These are phyloP conservation scores for Pseudotulostoma volvatum DNA, from an alignment of 495 filamentous ascomycete species.

Conservation along the genomic window DNA sequence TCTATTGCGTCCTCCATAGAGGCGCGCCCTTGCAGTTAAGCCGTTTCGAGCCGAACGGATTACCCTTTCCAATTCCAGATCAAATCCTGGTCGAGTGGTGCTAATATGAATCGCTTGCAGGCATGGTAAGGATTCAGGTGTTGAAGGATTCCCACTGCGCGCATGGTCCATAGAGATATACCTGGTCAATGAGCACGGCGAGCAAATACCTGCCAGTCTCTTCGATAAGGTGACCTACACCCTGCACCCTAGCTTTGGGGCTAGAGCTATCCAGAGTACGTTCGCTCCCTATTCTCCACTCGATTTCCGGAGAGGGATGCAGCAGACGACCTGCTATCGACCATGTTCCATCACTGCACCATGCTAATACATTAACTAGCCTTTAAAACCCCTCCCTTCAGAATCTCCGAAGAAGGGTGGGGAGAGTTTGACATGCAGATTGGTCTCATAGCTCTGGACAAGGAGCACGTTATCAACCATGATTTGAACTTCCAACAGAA, in stretches of 20 bases:
- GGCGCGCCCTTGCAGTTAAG: conserved; percentile 6
- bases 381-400: conserved; percentile 71
- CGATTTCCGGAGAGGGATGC: not conserved
- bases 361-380: conserved; percentile 27
- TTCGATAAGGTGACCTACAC: conserved; percentile 88
- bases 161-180: conserved; percentile 46
- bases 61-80: too few species aligned
- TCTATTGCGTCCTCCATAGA: conserved; percentile 9
- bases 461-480: conserved; percentile 64
- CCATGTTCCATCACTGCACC: not conserved
- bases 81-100: not conserved
- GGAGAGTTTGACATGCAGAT: conserved; percentile 97
- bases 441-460: conserved; percentile 61
- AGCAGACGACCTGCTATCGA: too few species aligned
- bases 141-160: conserved; percentile 85
- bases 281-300: conserved; percentile 5
- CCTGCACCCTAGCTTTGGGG: conserved; percentile 83
- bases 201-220: conserved; percentile 56
- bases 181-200: conserved; percentile 41
- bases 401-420: conserved; percentile 88
- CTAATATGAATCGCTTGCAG: conserved; percentile 11
- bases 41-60: too few species aligned
- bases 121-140: conserved; percentile 47
- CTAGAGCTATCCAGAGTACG: conserved; percentile 64
- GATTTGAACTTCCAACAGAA: conserved; percentile 80